Base-by-base conservation (phyloP, 164 flowering plant species). In the Brasenia schreberi region DNA sequence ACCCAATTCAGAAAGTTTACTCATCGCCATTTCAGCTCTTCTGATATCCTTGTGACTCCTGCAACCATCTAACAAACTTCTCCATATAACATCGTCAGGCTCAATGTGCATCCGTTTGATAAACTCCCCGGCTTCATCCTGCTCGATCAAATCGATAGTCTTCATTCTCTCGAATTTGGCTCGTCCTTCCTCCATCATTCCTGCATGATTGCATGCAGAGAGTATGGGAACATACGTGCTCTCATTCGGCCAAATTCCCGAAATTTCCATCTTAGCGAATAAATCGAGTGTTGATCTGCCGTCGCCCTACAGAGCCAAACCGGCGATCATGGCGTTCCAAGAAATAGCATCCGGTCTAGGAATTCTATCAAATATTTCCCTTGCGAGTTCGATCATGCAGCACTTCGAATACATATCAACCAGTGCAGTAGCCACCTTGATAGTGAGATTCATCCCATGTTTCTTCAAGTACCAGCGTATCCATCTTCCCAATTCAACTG, bases 261-360 rank as follows among this genome's bases (percentile, higher is more conserved):
- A n/a, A 14, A 16, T 44, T 43, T 68, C 58, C 70, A 68, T 68
- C 19, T 19, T 10, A 12, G 10, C 4, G 14, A 67, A 67, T 1
- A 17, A 7, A 7, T 42, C 39, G 19, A 67, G 64, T 7, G 69
- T 17, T n/a, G 63, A 49, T 49, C 56, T 49, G 16, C 56, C 56
- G 16, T 49, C 56, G 10, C 56, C 56, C 16, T 49, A 14, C 16
- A 49, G 56, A 49, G 56, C 56, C 56, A 49, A 49, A 49, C 84
- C 86, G 4, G 90, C 77, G 67, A 88, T 86, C 86, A 88, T 82
- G 53, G 95, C 79, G 72, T 88, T 88, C 95, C 95, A 88, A 10
- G 77, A 70, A n/a, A 88, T 76, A 5, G 73, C 67, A 71, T 83
- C 89, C 71, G 70, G 84, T 66, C 63, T 74, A 56, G 19, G 19